Base-by-base conservation (phyloP, 2,329 filamentous ascomycete species). In the Sporothrix variecibatus region DNA sequence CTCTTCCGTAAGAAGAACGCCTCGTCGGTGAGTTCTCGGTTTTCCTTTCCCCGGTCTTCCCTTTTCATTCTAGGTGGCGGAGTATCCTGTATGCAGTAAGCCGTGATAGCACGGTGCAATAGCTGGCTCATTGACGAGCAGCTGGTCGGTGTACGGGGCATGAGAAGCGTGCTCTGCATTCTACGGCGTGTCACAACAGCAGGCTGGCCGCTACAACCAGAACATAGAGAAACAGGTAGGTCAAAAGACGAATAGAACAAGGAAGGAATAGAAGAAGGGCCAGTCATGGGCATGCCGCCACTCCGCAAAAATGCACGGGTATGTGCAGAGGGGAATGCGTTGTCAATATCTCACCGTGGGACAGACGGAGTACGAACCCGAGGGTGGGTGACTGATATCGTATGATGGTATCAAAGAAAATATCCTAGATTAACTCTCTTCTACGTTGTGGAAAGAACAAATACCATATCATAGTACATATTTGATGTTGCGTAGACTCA, bases 281-380 rank as follows among this genome's bases (percentile, higher is more conserved):
- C 51, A 2, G n/a, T 28, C 51, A 1, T 23, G 43, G n/a, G 34
- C n/a, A 17, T 17, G 11, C 23, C 38, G 12, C 38, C 34, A 46
- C 38, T 67, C 17, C 43, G 28, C 43, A 51, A 51, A n/a, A 5
- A 34, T 1, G 31, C 17, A 5, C 65, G 26, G 40, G 15, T 68
- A 51, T 6, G 28, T 68, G 65, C 65, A 68, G 64, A 46, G 64
- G 12, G 17, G 38, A 23, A 51, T 68, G 65, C 43, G 65, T 68
- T 68, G 65, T 68, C 65, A 49, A 51, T 49, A 51, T 51, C 43
- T 68, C 65, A 43, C 38, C 23, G 56, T 43, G 23, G 62, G 11
- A 67, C 62, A 46, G 5, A 20, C 62, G 6, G 46, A 38, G 62
- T 11, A 28, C 62, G 20, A 23, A 28, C n/a, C 38, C 23, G 62